Base-by-base conservation (phyloP, 176 grass and related monocot species). In the Ensete ventricosum region DNA sequence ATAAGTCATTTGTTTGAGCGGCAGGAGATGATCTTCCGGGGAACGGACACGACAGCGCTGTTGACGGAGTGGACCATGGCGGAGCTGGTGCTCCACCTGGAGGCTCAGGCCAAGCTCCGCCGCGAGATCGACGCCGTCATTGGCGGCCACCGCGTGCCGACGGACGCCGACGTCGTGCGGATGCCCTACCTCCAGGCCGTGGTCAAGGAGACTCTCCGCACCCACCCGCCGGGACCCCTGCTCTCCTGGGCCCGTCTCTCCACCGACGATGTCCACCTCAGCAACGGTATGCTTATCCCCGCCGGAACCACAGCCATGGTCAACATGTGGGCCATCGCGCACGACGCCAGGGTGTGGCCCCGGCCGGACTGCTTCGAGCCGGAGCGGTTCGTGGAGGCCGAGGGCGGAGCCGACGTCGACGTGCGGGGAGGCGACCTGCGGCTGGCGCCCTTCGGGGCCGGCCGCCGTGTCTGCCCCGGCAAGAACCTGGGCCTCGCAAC, bases 21-120 rank as follows among this genome's bases (percentile, higher is more conserved):
- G 74, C 67, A 94, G 91, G 91, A 94, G 80, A 94, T 94, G 91
- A 90, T 94, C 67, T 94, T 94, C 58, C 87, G 91, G 2, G 91
- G 91, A 3, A 96, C 92, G 0, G 92, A 96, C 84, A 96, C 88
- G 12, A 91, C 92, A 4, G 92, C 92, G 9, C 79, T 96, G 19
- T 80, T 96, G 14, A 96, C 92, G 0, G 88, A 96, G 79, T 96
- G 92, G 92, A 83, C 74, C 64, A 89, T 96, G 82, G 92, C 88
- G 5, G 92, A 96, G 82, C 71, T 96, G 65, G 78, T 96, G 25
- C 82, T 77, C 12, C 76, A 87, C 50, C 88, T 82, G 14, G 75
- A 66, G 17, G 73, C 83, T 72, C 92, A 96, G 73, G 52, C 70
- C 29, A 91, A 77, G 70, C 74, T 91, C 77, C 79, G 86, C 3